These are phyloP conservation scores for Rossbeevera mucosa DNA, from an alignment of 768 basidiomycete genomes.

Conservation along the genomic window DNA sequence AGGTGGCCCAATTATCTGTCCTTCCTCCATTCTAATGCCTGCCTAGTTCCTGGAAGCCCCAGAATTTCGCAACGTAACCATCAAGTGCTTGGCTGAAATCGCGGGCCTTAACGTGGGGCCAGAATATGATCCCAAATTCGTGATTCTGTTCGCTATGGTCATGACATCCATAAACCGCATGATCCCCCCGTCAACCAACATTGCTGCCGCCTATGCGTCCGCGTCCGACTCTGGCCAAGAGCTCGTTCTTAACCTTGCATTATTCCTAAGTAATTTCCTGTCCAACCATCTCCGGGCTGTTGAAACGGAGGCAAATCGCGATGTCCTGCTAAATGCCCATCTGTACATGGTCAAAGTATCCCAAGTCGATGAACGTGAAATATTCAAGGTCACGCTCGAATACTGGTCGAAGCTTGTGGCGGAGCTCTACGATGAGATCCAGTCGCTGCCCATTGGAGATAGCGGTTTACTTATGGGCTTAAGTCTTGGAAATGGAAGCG, in stretches of 20 bases:
- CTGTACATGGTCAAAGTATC: constrained; percentile 98
- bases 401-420: constrained; percentile 97
- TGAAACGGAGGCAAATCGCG: constrained; percentile 85
- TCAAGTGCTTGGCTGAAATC: constrained; percentile 96
- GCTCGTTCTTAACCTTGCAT: constrained; percentile 91
- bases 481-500: constrained; percentile 63
- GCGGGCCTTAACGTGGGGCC: constrained; percentile 91
- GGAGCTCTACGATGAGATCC: constrained; percentile 96
- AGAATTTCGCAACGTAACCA: constrained; percentile 94
- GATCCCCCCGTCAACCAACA: constrained; percentile 94
- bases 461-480: constrained; percentile 85
- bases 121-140: constrained; percentile 98
- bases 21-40: constrained; percentile 8
- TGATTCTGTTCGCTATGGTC: constrained; percentile 95
- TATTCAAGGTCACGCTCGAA: constrained; percentile 98
- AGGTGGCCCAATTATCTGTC: constrained; percentile 32
- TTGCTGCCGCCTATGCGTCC: constrained; percentile 85
- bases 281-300: constrained; percentile 91
- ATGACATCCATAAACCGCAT: constrained; percentile 97
- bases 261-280: constrained; percentile 97
- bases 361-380: constrained; percentile 96
- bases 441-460: constrained; percentile 83
- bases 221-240: constrained; percentile 93
- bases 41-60: constrained; percentile 90
- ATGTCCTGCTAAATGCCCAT: constrained; percentile 93